A percentile compares a stretch with the other conserved stretches of the same genome.
Conservation (phyloP, 345 rosid genomes). For the Arabidopsis arenosa region DNA sequence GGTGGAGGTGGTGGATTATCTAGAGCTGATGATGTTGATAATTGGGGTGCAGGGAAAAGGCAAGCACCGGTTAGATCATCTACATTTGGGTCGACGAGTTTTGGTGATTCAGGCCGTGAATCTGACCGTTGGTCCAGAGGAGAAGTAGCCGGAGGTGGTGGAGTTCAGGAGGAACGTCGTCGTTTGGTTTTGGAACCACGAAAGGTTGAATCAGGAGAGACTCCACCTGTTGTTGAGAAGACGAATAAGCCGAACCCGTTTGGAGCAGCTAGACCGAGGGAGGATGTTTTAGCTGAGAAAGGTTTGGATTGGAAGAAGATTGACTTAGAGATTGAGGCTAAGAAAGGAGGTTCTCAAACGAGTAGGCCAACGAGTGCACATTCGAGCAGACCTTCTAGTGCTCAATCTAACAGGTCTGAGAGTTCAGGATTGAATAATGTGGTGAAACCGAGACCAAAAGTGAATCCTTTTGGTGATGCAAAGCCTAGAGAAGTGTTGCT, state of each 20-base stretch:
- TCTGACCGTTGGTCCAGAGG: slow-evolving; percentile 80
- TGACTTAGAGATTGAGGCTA: slow-evolving; percentile 77
- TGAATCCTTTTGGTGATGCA: slow-evolving; percentile 96
- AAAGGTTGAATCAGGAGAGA: slow-evolving; percentile 53
- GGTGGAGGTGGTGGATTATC: slow-evolving; percentile 56
- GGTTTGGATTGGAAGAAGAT: slow-evolving; percentile 93
- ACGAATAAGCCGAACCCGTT: slow-evolving; percentile 74
- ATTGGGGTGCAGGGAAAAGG: slow-evolving; percentile 74
- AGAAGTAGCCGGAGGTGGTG: slow-evolving; percentile 43
- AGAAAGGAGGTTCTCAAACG: slow-evolving; percentile 55
- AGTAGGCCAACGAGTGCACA: slow-evolving; percentile 53
- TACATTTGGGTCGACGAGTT: slow-evolving; percentile 67
- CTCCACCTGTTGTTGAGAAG: slow-evolving; percentile 43
- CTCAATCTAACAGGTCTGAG: slow-evolving; percentile 83
- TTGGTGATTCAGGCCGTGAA: slow-evolving; percentile 63
- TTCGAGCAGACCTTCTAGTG: slow-evolving; percentile 86
- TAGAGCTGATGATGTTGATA: slow-evolving; percentile 85
- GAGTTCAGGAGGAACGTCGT: slow-evolving; percentile 60
- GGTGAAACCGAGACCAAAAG: slow-evolving; percentile 70
- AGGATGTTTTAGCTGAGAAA: slow-evolving; percentile 88
- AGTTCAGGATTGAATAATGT: slow-evolving; percentile 60
- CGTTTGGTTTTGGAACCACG: slow-evolving; percentile 75
- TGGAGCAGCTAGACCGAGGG: slow-evolving; percentile 97
- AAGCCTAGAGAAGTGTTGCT: slow-evolving; percentile 93
- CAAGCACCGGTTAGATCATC: slow-evolving; percentile 56